Conservation (phyloP, 495 filamentous ascomycete species). For the Penicillium parvum region DNA sequence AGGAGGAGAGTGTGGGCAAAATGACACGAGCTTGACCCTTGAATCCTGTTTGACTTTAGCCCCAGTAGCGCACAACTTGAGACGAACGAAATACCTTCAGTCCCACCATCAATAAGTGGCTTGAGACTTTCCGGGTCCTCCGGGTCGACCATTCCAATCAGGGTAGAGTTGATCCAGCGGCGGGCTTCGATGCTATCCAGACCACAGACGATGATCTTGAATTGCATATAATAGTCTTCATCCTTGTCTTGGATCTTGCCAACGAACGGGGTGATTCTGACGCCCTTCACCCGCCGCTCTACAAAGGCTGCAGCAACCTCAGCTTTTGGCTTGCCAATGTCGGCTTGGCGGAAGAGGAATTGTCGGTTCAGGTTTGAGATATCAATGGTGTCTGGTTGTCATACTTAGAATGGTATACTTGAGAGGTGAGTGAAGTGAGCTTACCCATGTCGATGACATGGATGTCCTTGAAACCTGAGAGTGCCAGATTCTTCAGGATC, state of each 20-base stretch:
- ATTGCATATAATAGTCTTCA: slow-evolving; percentile 97
- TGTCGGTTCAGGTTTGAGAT: slow-evolving; percentile 98
- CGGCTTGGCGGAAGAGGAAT: slow-evolving; percentile 88
- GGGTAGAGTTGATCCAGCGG: slow-evolving; percentile 94
- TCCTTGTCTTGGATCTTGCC: slow-evolving; percentile 97
- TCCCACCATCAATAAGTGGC: slow-evolving; percentile 93
- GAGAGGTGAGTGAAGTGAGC: slow-evolving; percentile 1
- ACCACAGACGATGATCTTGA: slow-evolving; percentile 90
- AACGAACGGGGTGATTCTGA: slow-evolving; percentile 88
- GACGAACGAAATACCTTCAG: slow-evolving; percentile 59
- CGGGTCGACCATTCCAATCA: slow-evolving; percentile 82
- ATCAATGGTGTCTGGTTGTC: slow-evolving; percentile 78
- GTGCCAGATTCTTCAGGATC: slow-evolving; percentile 91
- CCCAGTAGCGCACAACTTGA: not conserved
- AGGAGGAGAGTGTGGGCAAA: slow-evolving; percentile 84
- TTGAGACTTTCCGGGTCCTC: slow-evolving; percentile 78
- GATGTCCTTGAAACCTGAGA: slow-evolving; percentile 94
- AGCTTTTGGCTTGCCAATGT: slow-evolving; percentile 93
- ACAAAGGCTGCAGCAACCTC: slow-evolving; percentile 90
- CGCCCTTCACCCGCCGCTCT: slow-evolving; percentile 78
- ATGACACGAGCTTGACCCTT: slow-evolving; percentile 96
- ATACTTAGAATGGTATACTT: slow-evolving; percentile 10
- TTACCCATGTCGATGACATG: slow-evolving; percentile 98
- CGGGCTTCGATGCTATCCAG: slow-evolving; percentile 95
- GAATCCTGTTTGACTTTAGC: slow-evolving; percentile 57